Base-by-base conservation (phyloP, 495 filamentous ascomycete species). In the Stereocaulon alpinum region DNA sequence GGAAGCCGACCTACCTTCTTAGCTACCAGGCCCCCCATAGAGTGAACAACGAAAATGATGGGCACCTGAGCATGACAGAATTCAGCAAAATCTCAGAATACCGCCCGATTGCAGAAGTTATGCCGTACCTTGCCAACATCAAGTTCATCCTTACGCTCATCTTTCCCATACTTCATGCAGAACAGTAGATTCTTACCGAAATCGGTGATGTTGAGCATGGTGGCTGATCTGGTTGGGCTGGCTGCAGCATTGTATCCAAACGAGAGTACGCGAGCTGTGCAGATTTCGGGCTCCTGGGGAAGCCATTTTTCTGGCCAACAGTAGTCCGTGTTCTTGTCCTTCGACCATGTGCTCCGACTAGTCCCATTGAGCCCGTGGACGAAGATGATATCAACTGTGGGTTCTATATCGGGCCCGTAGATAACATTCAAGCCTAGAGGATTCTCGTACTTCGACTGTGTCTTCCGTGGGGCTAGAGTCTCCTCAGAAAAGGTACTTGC, bases 11-110 rank as follows among this genome's bases (percentile, higher is more conserved):
- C 6, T 48, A 74, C 75, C 70, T 76, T 72, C 53, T 79, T 80
- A 4, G 74, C 65, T 2, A 80, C 64, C 1, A 80, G 62, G 0
- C 76, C 76, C 3, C 76, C 76, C 76, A 78, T 76, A 4, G 66
- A 71, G 61, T 77, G 75, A 15, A 64, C 69, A 20, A 76, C 63
- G 52, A 78, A 76, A 1, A 77, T 67, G 5, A 77, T 64, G 0
- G 74, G 74, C 11, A 54, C 50, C 63, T 67, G 30, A 40, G 1
- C 20, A 50, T 7, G 37, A 40, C 41, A 49, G n/a, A 48, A 24
- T 37, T 51, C 11, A 54, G 27, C 17, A 51, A 43, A 17, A 5
- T 47, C 27, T 30, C 40, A 17, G n/a, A n/a, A 17, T 37, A 20
- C 27, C 17, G 34, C 29, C 11, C 18, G n/a, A 47, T n/a, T n/a